phyloP scores from a whole-genome alignment of 2,329 filamentous ascomycete species.

The Davidsoniella neocaledoniae region DNA sequence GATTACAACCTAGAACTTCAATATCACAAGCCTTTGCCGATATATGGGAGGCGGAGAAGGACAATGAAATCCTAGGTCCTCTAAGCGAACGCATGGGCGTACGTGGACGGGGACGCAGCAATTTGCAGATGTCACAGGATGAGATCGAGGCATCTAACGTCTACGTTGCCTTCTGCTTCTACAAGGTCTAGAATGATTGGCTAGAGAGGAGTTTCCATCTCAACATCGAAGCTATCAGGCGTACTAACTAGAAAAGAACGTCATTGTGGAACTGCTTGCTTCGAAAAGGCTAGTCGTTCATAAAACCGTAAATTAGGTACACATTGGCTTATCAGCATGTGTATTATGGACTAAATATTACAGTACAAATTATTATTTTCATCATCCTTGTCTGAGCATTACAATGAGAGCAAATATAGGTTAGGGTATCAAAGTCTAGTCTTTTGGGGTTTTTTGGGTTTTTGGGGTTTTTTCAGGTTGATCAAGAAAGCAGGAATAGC shows the following conservation, averaged over 20 bases:
- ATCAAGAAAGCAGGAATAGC: too few species aligned
- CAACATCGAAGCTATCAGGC: not conserved
- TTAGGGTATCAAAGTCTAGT: too few species aligned
- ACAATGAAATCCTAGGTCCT: slow-evolving; percentile 63
- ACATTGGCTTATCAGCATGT: too few species aligned
- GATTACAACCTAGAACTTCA: slow-evolving; percentile 93
- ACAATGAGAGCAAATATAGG: too few species aligned
- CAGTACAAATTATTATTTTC: too few species aligned
- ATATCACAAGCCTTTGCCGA: slow-evolving; percentile 82
- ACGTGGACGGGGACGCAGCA: slow-evolving; percentile 49
- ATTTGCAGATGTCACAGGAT: slow-evolving; percentile 57
- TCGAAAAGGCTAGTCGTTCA: not conserved
- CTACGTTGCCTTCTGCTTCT: slow-evolving; percentile 92
- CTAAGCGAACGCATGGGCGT: slow-evolving; percentile 95
- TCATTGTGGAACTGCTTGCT: too few species aligned
- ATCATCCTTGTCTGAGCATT: too few species aligned
- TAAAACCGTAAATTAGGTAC: not conserved
- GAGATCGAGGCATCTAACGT: slow-evolving; percentile 89
- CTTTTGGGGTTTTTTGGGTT: too few species aligned
- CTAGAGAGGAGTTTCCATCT: not conserved
- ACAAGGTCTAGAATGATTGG: slow-evolving; percentile 51
- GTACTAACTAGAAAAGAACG: too few species aligned
- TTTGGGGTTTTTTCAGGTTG: too few species aligned
- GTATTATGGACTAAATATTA: too few species aligned
- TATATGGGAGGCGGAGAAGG: slow-evolving; percentile 82